Base-by-base conservation (phyloP, 2,329 filamentous ascomycete species). In the Apiospora saccharicola region DNA sequence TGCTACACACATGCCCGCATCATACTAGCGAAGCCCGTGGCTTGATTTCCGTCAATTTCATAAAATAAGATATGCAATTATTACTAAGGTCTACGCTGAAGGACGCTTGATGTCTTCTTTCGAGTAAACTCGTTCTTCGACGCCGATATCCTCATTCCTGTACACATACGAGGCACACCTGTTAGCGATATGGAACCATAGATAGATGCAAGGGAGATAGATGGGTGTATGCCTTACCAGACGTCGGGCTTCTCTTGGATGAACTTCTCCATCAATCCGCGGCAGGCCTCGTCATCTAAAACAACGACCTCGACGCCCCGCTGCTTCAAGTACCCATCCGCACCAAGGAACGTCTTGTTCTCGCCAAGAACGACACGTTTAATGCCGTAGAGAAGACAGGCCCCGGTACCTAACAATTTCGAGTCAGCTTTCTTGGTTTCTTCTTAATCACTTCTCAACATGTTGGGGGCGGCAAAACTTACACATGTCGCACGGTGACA, bases 401-500 rank as follows among this genome's bases (percentile, higher is more conserved):
- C 92, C 12, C 93, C 93, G 4, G 93, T 94, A 81, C 85, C 79
- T 82, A 41, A n/a, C 22, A 4, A 5, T 10, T 41, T 41, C 6
- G 19, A n/a, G 24, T 64, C 34, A n/a, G 34, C 13, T 14, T n/a
- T 1, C 13, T 14, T 3, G n/a, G 34, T 37, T 34, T n/a, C 6
- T 12, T 3, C 14, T 4, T 12, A 12, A 41, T n/a, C 10, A 26
- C 14, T 7, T n/a, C 26, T 16, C 7, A 3, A 16, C 12, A 12
- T 7, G 6, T 4, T 7, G 14, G 53, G 34, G 16, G 57, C 26
- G 26, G 37, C 5, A 16, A 13, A 37, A 75, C 81, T 76, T 75
- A 81, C 91, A 95, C 93, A 95, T 95, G 79, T 94, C 92, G 80
- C 93, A 95, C 0, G 93, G 93, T 3, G 91, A 93, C 8, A 95